phyloP scores from a whole-genome alignment of 2,329 filamentous ascomycete species.

The Elsinoe ampelina region DNA sequence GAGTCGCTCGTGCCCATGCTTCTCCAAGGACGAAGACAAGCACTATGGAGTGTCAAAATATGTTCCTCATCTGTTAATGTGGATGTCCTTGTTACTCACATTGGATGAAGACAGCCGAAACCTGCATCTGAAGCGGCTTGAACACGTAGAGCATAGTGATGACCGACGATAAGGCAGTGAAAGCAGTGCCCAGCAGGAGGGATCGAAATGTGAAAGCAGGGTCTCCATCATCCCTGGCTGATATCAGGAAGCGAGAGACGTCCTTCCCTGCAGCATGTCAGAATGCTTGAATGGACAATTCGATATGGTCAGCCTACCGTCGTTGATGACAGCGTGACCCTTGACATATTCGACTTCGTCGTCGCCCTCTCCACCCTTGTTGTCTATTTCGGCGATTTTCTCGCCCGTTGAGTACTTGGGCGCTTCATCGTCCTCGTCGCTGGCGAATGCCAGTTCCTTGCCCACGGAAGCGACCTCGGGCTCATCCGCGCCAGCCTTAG shows the following conservation, averaged over 20 bases:
- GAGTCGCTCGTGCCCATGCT: slow-evolving; percentile 39
- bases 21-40: slow-evolving; percentile 48
- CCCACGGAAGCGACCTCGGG: not conserved
- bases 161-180: slow-evolving; percentile 46
- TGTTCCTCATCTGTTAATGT: not conserved
- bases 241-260: slow-evolving; percentile 16
- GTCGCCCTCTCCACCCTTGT: not conserved
- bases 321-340: not conserved
- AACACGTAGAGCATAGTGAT: slow-evolving; percentile 30
- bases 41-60: not conserved
- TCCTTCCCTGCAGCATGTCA: slow-evolving; percentile 12
- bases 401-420: not conserved
- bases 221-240: slow-evolving; percentile 43
- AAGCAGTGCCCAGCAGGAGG: slow-evolving; percentile 40
- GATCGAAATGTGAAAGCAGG: slow-evolving; percentile 45
- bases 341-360: slow-evolving; percentile 5
- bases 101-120: slow-evolving; percentile 14
- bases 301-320: not conserved
- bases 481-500: not conserved
- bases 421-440: not conserved
- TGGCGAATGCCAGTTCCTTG: not conserved
- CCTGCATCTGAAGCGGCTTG: slow-evolving; percentile 13
- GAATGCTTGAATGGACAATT: not conserved
- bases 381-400: not conserved
- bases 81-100: not conserved